These are phyloP conservation scores for Cercospora sojina DNA, from an alignment of 2,329 filamentous ascomycete species.

Conservation along the genomic window DNA sequence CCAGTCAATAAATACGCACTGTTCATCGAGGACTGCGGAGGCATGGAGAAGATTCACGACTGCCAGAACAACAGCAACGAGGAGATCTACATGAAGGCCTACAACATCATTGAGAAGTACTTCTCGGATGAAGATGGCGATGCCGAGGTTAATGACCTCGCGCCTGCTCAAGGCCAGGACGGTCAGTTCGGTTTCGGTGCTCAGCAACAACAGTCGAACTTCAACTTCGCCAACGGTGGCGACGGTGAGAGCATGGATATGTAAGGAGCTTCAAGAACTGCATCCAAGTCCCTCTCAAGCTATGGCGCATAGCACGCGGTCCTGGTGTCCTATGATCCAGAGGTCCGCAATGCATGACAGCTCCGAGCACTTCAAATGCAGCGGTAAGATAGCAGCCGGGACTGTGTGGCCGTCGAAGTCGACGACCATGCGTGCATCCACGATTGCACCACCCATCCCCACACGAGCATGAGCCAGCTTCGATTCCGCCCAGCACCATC, in stretches of 20 bases:
- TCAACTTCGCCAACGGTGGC: constrained; percentile 84
- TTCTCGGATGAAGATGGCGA: constrained; percentile 96
- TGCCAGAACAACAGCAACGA: constrained; percentile 99
- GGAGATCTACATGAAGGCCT: constrained; percentile 99
- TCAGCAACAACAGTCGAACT: constrained; percentile 71
- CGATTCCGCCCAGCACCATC: constrained; percentile 20
- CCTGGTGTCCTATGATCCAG: not conserved
- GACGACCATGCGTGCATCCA: not conserved
- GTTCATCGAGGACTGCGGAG: constrained; percentile 97
- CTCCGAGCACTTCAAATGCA: not conserved
- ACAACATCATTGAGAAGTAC: constrained; percentile 99
- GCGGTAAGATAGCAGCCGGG: constrained; percentile 19
- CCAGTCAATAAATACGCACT: constrained; percentile 94
- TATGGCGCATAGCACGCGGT: not conserved
- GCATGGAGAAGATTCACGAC: constrained; percentile 99
- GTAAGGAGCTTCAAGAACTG: not conserved
- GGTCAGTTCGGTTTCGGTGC: constrained; percentile 78
- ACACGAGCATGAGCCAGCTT: constrained; percentile 26
- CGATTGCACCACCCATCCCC: not conserved
- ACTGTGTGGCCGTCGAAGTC: not conserved
- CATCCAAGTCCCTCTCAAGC: not conserved
- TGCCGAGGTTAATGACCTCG: constrained; percentile 77
- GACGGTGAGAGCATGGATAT: constrained; percentile 66
- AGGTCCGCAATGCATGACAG: not conserved
- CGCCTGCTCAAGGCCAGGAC: constrained; percentile 67